Percentiles rank a stretch among this genome's conserved stretches.
These are phyloP conservation scores for Kuraishia hungarica DNA, from an alignment of 805 yeast genomes.

Conservation along the genomic window DNA sequence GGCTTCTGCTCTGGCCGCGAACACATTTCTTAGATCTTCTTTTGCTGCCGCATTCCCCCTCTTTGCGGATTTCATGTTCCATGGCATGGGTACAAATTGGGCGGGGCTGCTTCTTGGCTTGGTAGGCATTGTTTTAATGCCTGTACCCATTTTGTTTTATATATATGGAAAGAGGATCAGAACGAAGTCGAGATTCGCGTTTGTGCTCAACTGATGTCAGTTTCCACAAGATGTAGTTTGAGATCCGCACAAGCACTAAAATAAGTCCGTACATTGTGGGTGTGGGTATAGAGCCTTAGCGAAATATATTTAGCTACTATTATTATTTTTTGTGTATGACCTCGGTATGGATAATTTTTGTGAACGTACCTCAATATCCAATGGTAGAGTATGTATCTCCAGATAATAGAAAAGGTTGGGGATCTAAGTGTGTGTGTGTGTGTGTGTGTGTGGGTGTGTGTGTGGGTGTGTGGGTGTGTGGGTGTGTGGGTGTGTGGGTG, in stretches of 20 bases:
- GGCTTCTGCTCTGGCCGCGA: slow-evolving; percentile 73
- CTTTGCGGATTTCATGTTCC: slow-evolving; percentile 66
- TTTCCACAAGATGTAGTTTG: too few relatives aligned
- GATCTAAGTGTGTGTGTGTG: background rate
- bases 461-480: background rate
- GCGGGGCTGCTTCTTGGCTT: slow-evolving; percentile 68
- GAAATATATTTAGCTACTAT: too few relatives aligned
- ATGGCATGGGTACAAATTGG: slow-evolving; percentile 64
- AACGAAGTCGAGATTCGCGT: slow-evolving; percentile 50
- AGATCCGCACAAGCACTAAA: too few relatives aligned
- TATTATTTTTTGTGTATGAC: too few relatives aligned
- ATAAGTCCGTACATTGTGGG: too few relatives aligned
- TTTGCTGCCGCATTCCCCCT: slow-evolving; percentile 69
- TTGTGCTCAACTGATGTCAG: slow-evolving; percentile 11
- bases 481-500: background rate
- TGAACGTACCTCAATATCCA: background rate
- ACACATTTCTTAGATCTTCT: slow-evolving; percentile 58
- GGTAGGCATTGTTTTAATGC: slow-evolving; percentile 45
- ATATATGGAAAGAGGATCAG: slow-evolving; percentile 51
- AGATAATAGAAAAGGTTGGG: background rate
- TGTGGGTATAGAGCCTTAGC: too few relatives aligned
- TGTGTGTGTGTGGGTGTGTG: background rate
- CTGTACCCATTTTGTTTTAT: slow-evolving; percentile 63
- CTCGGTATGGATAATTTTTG: too few relatives aligned
- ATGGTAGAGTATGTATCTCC: background rate